Evolutionary conservation across 768 basidiomycete genomes (phyloP).

Genomic region (Leccinum variicolor): DNA sequence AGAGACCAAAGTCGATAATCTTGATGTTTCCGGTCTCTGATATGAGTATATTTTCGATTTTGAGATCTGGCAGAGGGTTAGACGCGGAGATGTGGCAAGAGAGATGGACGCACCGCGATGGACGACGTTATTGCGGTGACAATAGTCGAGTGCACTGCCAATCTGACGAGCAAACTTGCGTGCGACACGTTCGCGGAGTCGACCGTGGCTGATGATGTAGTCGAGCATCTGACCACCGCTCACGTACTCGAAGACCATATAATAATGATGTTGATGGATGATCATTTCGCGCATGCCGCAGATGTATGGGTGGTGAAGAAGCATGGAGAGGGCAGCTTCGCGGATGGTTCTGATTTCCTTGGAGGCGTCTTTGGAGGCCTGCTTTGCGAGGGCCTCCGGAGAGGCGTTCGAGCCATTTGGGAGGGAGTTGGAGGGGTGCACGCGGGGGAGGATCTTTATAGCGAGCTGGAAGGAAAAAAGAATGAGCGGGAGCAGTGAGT

Average conservation of each 20-base stretch:
- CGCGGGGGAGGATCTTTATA: slow-evolving; percentile 97
- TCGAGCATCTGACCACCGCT: slow-evolving; percentile 99
- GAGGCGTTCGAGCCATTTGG: slow-evolving; percentile 43
- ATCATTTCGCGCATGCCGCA: slow-evolving; percentile 99
- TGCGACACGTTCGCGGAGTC: slow-evolving; percentile 91
- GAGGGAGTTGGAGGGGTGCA: slow-evolving; percentile 56
- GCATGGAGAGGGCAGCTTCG: slow-evolving; percentile 91
- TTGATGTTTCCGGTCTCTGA: slow-evolving; percentile 99
- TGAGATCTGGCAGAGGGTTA: slow-evolving; percentile 58
- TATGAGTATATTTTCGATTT: slow-evolving; percentile 99
- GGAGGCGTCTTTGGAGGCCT: slow-evolving; percentile 84
- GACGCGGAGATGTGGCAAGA: not conserved
- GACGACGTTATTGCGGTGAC: slow-evolving; percentile 95
- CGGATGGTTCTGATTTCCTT: slow-evolving; percentile 96
- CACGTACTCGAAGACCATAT: slow-evolving; percentile 99
- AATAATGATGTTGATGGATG: slow-evolving; percentile 95
- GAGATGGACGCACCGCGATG: slow-evolving; percentile 65
- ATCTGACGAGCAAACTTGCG: slow-evolving; percentile 98
- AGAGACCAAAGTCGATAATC: slow-evolving; percentile 98
- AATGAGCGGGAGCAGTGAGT: slow-evolving; percentile 6
- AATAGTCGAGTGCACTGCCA: slow-evolving; percentile 93
- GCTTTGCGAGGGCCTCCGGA: slow-evolving; percentile 65
- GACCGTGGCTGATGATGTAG: slow-evolving; percentile 98
- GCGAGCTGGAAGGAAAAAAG: slow-evolving; percentile 60
- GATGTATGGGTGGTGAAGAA: slow-evolving; percentile 97